Conservation (phyloP, 768 basidiomycete species). For the Omphalotus guepiniiformis region DNA sequence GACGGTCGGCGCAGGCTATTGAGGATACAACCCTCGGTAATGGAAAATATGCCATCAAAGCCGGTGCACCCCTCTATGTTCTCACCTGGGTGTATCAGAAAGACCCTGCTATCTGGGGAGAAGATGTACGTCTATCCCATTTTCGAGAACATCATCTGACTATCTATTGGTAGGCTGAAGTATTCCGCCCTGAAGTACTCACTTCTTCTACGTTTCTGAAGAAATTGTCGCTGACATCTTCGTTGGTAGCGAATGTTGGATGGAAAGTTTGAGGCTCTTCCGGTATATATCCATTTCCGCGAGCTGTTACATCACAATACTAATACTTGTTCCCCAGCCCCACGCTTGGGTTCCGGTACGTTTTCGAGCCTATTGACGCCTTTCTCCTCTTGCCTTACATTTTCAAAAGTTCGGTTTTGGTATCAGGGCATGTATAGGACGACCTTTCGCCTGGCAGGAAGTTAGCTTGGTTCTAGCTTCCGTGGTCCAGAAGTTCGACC, state of each 20-base stretch:
- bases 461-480: constrained; percentile 34
- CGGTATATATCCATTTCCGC: constrained; percentile 21
- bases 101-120: constrained; percentile 42
- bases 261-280: constrained; percentile 42
- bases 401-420: constrained; percentile 16
- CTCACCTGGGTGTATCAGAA: constrained; percentile 26
- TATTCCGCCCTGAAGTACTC: constrained; percentile 40
- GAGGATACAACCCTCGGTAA: constrained; percentile 33
- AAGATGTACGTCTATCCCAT: constrained; percentile 32
- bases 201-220: too few species aligned
- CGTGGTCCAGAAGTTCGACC: constrained; percentile 42
- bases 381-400: constrained; percentile 12
- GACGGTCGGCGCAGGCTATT: constrained; percentile 25
- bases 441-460: constrained; percentile 47
- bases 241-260: constrained; percentile 47
- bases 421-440: constrained; percentile 26
- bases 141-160: neutral
- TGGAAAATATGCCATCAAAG: constrained; percentile 36
- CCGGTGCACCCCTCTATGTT: constrained; percentile 24
- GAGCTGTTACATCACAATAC: neutral
- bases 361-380: neutral
- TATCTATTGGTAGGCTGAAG: constrained; percentile 33
- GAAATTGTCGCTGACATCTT: too few species aligned
- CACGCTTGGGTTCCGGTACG: constrained; percentile 40
- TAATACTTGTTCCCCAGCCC: constrained; percentile 21